These are phyloP conservation scores for Carpinus fangiana DNA, from an alignment of 306 rosid genomes.

Conservation along the genomic window DNA sequence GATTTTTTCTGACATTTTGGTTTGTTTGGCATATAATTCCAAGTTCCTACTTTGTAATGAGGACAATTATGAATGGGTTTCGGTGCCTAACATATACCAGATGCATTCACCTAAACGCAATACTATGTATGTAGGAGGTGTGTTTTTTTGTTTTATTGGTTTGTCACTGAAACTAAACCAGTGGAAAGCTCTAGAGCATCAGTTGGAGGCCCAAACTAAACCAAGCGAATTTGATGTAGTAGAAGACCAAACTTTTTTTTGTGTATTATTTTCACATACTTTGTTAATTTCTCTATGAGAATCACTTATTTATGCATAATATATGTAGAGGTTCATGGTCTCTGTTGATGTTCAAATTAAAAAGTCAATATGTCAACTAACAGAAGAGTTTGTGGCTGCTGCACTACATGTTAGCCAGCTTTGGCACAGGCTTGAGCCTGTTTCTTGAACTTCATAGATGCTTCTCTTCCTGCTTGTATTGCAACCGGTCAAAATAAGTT, in stretches of 20 bases:
- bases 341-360: too few species aligned
- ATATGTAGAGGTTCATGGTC: too few species aligned
- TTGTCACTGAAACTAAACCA: not conserved
- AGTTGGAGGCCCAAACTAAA: constrained; percentile 11
- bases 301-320: too few species aligned
- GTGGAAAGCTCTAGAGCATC: constrained; percentile 5
- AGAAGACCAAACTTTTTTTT: not conserved
- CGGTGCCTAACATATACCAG: constrained; percentile 5
- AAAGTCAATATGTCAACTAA: too few species aligned
- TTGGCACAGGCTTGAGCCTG: too few species aligned
- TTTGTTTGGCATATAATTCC: not conserved
- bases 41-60: constrained; percentile 1
- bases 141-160: not conserved
- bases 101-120: not conserved
- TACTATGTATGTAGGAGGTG: constrained; percentile 4
- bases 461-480: too few species aligned
- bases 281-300: too few species aligned
- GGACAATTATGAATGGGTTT: constrained; percentile 9
- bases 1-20: not conserved
- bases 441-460: too few species aligned
- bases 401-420: too few species aligned
- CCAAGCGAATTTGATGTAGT: constrained; percentile 1
- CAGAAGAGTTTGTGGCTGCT: too few species aligned
- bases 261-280: too few species aligned
- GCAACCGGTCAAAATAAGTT: too few species aligned